Conservation (phyloP, 352 stramenopile species). For the Poterioochromonas sp. region DNA sequence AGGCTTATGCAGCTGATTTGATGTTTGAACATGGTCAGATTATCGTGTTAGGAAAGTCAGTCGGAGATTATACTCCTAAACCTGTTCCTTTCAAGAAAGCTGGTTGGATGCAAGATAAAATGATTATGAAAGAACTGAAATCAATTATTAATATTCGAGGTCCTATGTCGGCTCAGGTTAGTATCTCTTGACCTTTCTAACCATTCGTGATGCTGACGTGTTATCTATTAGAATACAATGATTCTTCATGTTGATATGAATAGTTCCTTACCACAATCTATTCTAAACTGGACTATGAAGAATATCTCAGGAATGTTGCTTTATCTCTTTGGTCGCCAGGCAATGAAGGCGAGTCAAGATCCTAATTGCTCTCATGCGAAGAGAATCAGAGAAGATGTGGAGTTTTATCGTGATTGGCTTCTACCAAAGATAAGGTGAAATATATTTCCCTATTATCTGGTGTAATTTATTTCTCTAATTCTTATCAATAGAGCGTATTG, state of each 20-base stretch:
- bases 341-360: not conserved
- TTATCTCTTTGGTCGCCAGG: constrained; percentile 25
- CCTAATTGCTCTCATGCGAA: constrained; percentile 10
- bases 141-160: not conserved
- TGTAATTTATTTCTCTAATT: no score
- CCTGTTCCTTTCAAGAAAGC: not conserved
- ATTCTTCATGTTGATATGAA: not conserved
- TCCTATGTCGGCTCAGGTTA: constrained; percentile 8
- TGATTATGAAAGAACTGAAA: not conserved
- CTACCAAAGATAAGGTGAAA: constrained; percentile 25
- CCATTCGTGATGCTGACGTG: no score
- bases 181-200: no score
- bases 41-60: constrained; percentile 1
- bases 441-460: no score
- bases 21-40: constrained; percentile 19
- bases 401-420: constrained; percentile 26
- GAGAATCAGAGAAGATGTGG: not conserved
- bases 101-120: constrained; percentile 22
- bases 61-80: not conserved
- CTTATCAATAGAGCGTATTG: constrained; percentile 9
- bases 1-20: constrained; percentile 25
- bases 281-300: constrained; percentile 23
- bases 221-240: not conserved
- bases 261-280: not conserved
- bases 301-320: constrained; percentile 22